Conservation (phyloP, 371 early-diverging fungal genomes). For the Circinella umbellata region DNA sequence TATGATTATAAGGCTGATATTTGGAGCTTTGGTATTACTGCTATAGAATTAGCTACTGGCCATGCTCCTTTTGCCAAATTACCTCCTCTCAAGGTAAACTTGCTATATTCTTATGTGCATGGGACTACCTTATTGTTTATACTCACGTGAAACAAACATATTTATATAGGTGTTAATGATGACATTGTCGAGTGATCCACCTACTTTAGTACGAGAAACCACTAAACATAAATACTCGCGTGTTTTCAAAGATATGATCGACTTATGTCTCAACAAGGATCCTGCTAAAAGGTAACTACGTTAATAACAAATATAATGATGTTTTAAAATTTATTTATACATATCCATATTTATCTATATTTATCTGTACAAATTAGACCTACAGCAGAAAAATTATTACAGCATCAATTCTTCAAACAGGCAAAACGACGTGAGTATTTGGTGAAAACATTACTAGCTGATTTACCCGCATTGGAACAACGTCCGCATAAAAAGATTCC, state of each 20-base stretch:
- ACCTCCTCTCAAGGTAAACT: conserved; percentile 85
- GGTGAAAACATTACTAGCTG: conserved; percentile 60
- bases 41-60: conserved; percentile 87
- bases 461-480: conserved; percentile 73
- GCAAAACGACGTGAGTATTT: conserved; percentile 76
- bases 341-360: no score
- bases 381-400: conserved; percentile 76
- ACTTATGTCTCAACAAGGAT: conserved; percentile 82
- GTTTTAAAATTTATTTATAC: neutral
- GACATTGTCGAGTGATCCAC: conserved; percentile 89
- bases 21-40: conserved; percentile 94
- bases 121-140: conserved; percentile 44
- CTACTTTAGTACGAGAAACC: conserved; percentile 79
- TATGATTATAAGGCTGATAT: conserved; percentile 93
- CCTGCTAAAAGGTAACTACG: conserved; percentile 67
- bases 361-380: conserved; percentile 54
- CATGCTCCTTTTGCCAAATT: conserved; percentile 92
- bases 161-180: conserved; percentile 72
- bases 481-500: conserved; percentile 52
- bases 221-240: conserved; percentile 78
- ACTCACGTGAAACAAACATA: conserved; percentile 59
- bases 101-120: no score
- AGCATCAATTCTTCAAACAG: conserved; percentile 82
- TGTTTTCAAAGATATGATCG: conserved; percentile 86
- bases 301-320: neutral